A percentile compares a stretch with the other conserved stretches of the same genome.
Conservation (phyloP, 2,329 filamentous ascomycete genomes). For the Aspergillus felis region DNA sequence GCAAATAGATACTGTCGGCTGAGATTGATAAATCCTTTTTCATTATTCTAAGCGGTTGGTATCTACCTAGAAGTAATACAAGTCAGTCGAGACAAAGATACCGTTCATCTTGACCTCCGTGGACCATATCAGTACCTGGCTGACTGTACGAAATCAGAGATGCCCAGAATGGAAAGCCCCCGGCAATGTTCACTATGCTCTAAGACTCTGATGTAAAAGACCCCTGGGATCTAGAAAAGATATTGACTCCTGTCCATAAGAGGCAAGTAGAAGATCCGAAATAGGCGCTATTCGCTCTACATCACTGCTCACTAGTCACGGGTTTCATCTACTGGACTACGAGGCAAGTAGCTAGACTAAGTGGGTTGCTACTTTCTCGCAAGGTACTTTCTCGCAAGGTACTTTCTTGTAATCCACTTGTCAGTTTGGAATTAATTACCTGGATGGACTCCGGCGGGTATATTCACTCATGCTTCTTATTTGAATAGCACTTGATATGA, state of each 20-base stretch:
- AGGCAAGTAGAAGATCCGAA: too few species aligned
- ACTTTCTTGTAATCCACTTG: background rate
- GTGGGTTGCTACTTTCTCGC: background rate
- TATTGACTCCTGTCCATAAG: too few species aligned
- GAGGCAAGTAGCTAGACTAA: background rate
- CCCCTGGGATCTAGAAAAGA: background rate
- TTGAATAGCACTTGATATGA: too few species aligned
- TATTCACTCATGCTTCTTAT: background rate
- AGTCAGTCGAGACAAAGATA: background rate
- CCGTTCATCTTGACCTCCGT: background rate
- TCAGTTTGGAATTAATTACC: background rate
- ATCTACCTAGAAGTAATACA: background rate
- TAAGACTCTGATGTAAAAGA: background rate
- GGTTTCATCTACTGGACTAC: background rate
- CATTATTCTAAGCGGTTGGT: background rate
- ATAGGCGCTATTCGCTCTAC: too few species aligned
- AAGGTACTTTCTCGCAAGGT: background rate
- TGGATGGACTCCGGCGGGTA: background rate
- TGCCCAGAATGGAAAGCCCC: background rate
- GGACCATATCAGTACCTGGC: background rate
- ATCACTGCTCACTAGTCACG: too few species aligned
- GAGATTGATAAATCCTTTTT: background rate
- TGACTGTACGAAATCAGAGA: background rate
- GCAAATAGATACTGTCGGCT: background rate
- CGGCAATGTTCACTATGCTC: background rate